These are phyloP conservation scores for Malus asiatica DNA, from an alignment of 306 rosid genomes.

Conservation along the genomic window DNA sequence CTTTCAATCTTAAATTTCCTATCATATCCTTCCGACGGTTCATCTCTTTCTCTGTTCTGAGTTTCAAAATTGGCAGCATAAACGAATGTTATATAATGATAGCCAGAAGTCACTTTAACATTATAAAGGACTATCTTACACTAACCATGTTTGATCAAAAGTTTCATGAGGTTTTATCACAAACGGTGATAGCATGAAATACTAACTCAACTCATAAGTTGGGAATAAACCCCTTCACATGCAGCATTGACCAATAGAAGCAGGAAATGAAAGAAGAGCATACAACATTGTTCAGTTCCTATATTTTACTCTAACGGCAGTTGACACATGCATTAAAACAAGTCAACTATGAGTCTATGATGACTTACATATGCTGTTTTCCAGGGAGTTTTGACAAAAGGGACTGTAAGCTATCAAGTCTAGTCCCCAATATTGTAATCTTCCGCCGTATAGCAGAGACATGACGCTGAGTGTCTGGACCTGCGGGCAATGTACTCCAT, in stretches of 20 bases:
- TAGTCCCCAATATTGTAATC: constrained; percentile 86
- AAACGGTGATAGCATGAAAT: not conserved
- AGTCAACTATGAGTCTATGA: not conserved
- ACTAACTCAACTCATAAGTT: not conserved
- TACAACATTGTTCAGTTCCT: not conserved
- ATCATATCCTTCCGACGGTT: constrained; percentile 91
- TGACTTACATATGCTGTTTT: constrained; percentile 77
- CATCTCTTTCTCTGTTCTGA: constrained; percentile 89
- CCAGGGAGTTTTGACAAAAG: constrained; percentile 70
- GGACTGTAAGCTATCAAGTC: constrained; percentile 91
- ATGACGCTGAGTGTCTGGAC: constrained; percentile 90
- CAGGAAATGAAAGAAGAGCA: not conserved
- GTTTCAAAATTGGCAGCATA: constrained; percentile 18
- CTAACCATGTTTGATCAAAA: not conserved
- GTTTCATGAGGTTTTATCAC: not conserved
- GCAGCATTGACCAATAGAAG: not conserved
- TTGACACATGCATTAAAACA: not conserved
- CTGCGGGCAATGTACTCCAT: constrained; percentile 52
- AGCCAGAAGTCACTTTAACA: not conserved
- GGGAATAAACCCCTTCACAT: not conserved
- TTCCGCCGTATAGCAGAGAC: constrained; percentile 91
- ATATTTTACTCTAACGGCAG: not conserved
- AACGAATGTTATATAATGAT: constrained; percentile 14
- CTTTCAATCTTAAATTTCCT: constrained; percentile 67
- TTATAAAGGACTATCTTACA: not conserved